A percentile compares a stretch with the other conserved stretches of the same genome.
phyloP scores from a whole-genome alignment of 108 stramenopile genomes.

The Stephanodiscus minutulus region DNA sequence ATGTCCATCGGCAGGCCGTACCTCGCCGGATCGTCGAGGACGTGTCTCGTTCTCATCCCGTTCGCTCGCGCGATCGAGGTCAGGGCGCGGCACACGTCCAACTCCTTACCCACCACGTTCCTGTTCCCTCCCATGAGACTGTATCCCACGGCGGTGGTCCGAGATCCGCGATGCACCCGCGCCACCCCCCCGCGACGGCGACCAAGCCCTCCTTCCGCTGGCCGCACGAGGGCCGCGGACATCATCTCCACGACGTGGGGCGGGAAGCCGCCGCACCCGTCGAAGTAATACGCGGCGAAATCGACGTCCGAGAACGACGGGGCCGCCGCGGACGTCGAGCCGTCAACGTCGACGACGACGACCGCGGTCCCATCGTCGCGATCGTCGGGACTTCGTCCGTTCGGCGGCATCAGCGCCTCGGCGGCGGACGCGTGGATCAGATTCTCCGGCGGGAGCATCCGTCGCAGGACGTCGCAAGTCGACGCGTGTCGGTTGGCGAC shows the following conservation, averaged over 20 bases:
- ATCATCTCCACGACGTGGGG: conserved; percentile 57
- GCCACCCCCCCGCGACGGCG: neutral
- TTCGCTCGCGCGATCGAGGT: conserved; percentile 32
- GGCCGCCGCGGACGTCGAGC: neutral
- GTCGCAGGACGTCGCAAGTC: conserved; percentile 32
- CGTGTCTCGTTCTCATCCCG: conserved; percentile 44
- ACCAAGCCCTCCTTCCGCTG: neutral
- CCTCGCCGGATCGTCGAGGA: conserved; percentile 41
- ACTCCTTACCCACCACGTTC: conserved; percentile 52
- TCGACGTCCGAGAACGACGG: conserved; percentile 14
- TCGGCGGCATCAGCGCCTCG: conserved; percentile 35
- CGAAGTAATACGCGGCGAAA: conserved; percentile 58
- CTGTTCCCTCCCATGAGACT: conserved; percentile 49
- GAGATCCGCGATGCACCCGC: neutral
- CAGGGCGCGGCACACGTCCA: conserved; percentile 35
- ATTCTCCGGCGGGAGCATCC: conserved; percentile 28
- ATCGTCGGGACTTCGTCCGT: too few relatives aligned
- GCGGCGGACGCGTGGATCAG: conserved; percentile 41
- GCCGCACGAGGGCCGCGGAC: conserved; percentile 43
- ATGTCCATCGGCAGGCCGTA: conserved; percentile 37
- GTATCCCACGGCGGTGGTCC: conserved; percentile 49
- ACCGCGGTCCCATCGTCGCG: neutral
- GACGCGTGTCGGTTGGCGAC: conserved; percentile 58
- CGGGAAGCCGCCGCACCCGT: conserved; percentile 52
- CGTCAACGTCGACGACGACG: neutral